Evolutionary conservation across 2,329 filamentous ascomycete genomes (phyloP), one percentile per base, ranked within the genome.

Genomic region (Aspergillus unguis): DNA sequence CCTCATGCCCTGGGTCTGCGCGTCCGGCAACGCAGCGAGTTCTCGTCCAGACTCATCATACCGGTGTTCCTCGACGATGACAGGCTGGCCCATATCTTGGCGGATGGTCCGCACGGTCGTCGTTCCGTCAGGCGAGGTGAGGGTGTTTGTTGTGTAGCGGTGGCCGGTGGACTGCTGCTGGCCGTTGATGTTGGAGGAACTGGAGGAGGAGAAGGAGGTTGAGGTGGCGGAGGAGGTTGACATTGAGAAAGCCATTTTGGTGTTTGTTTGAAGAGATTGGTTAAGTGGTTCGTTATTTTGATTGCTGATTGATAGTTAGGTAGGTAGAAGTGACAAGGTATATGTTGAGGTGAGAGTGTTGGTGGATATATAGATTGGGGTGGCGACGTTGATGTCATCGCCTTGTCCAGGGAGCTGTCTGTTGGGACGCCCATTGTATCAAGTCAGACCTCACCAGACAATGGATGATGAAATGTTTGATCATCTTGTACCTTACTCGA

Each of bases 41-140:
- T 70, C 65, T 50, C 69, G 64, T 7, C 69, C 69, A 3, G 62
- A 61, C 5, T 55, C 57, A 53, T 72, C 68, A 54, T 65, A 72
- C 6, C 61, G 65, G 1, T 63, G 61, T 48, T 72, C 68, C 50
- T 71, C 68, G 11, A 70, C 48, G 5, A 68, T 50, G 7, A 63
- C 58, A 5, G 68, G 67, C 32, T 68, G 57, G 26, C 69, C 69
- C 2, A 72, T 60, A 32, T 70, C 68, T 48, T 72, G 68, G 23
- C 62, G 60, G 1, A 65, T 62, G 9, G 68, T 70, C 40, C 67
- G 67, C 5, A 71, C 65, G 47, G 64, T 56, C 2, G 66, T 71
- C 25, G 59, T 64, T 23, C 69, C 69, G 42, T 69, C 59, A 0
- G 60, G 59, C 17, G 69, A 61, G 25, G 67, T 72, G 35, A 66